These are phyloP conservation scores for Coniochaeta sp. DNA, from an alignment of 2,329 filamentous ascomycete species.

Conservation along the genomic window DNA sequence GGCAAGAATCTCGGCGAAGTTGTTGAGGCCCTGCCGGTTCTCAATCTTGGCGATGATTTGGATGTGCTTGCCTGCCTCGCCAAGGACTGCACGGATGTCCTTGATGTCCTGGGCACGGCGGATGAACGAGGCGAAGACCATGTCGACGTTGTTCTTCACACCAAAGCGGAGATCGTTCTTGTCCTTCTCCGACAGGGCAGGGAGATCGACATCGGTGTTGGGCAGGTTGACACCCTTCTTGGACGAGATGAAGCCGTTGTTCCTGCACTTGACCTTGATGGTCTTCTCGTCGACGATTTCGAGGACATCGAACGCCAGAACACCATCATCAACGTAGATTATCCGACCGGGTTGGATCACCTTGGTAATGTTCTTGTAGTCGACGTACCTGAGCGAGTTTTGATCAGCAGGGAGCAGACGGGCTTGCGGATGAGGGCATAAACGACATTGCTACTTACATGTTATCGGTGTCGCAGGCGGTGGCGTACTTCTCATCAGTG, in stretches of 20 bases:
- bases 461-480: constrained; percentile 78
- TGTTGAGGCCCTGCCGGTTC: constrained; percentile 99
- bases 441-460: constrained; percentile 76
- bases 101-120: constrained; percentile 88
- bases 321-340: constrained; percentile 98
- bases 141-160: constrained; percentile 98
- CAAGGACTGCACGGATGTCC: constrained; percentile 85
- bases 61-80: constrained; percentile 87
- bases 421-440: not conserved
- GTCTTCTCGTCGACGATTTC: constrained; percentile 84
- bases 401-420: not conserved
- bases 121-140: constrained; percentile 97
- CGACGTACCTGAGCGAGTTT: constrained; percentile 64
- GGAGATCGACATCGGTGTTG: constrained; percentile 97
- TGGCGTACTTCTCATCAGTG: constrained; percentile 88
- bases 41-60: constrained; percentile 99
- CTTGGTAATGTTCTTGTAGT: constrained; percentile 99
- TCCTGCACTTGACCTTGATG: constrained; percentile 76
- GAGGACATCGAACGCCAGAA: constrained; percentile 91
- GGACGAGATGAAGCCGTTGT: constrained; percentile 98
- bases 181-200: constrained; percentile 96
- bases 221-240: constrained; percentile 99
- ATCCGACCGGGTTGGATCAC: constrained; percentile 85
- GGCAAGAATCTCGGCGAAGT: constrained; percentile 93
- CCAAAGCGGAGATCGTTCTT: constrained; percentile 89